Base-by-base conservation (phyloP, 306 rosid species). In the Neltuma alba region DNA sequence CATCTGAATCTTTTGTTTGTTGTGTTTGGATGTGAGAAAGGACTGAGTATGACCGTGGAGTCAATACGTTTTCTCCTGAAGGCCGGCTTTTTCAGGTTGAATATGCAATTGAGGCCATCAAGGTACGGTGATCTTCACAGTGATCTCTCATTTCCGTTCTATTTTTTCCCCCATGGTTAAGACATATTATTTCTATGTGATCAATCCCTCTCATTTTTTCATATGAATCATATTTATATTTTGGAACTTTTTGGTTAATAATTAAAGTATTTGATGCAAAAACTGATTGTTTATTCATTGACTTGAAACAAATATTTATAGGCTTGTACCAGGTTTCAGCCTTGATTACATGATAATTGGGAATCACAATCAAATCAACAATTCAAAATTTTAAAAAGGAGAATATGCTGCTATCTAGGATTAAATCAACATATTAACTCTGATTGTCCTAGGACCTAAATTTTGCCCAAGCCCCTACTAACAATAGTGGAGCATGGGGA, bases 11-110 rank as follows among this genome's bases (percentile, higher is more conserved):
- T 62, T 42, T 16, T 77, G 14, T 60, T 74, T 81, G 60, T 52
- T 58, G 34, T 36, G 63, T 33, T 42, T 40, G 47, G 58, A 25
- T 55, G 23, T 77, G 66, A 67, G 76, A 75, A 70, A 95, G 99
- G 87, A 95, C 99, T 36, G 98, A 95, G 90, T 95, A 95, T 88
- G 99, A 95, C 85, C 89, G 98, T 76, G 99, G 98, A 74, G 99
- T 95, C 45, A 95, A 95, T 82, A 95, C 99, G 33, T 95, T 95
- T 85, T 95, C 99, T 42, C 99, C 98, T 0, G 99, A 95, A 87
- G 98, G 99, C 7, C 91, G 98, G 68, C 85, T 95, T 82, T 95
- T 95, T 85, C 99, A 95, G 88, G 99, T 95, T 75, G 99, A 95
- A 83, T 93, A 95, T 88, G 99, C 99, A 70, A 95, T 95, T 18